Evolutionary conservation across 768 basidiomycete species (phyloP), one percentile per base, ranked within the genome.

Genomic region (Cantharellus cinnabarinus): DNA sequence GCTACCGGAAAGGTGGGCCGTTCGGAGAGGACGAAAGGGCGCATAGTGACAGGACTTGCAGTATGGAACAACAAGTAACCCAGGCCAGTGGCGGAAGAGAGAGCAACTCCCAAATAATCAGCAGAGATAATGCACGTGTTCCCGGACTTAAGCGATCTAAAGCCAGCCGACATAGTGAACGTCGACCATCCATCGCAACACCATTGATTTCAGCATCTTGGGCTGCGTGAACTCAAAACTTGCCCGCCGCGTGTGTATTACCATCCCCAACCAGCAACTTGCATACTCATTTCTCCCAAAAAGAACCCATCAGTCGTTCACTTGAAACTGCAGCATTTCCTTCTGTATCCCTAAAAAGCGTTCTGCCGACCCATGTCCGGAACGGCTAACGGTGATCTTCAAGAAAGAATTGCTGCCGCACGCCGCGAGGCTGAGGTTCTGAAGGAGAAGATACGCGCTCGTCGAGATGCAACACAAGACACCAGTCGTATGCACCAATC

Each of bases 361-460:
- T 54, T 7, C 1, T 54, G 38, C 7, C 35, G 10, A 7, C 7
- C 7, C 52, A 10, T 7, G 35, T 14, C 7, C 52, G 52, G 7
- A 15, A 57, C 42, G 56, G 39, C 56, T 57, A 41, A 48, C 15
- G 50, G 37, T 35, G 61, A 62, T 39, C 15, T 62, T 15, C 62
- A 62, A 42, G 62, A 62, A 39, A 57, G 86, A 66, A 98, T 99
- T 70, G 89, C 94, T 50, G 89, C 93, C 58, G 94, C 95, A 60
- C 82, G 94, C 65, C 79, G 95, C 69, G 95, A 98, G 72, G 91
- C 91, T 51, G 94, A 98, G 72, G 85, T 80, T 68, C 71, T 99
- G 73, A 99, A 95, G 75, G 95, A 99, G 78, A 94, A 93, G 81
- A 99, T 99, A 69, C 78, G 93, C 67, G 84, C 89, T 55, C 94